These are phyloP conservation scores for Ceratobasidium sp. DNA, from an alignment of 1,284 basidiomycete species.

Conservation along the genomic window DNA sequence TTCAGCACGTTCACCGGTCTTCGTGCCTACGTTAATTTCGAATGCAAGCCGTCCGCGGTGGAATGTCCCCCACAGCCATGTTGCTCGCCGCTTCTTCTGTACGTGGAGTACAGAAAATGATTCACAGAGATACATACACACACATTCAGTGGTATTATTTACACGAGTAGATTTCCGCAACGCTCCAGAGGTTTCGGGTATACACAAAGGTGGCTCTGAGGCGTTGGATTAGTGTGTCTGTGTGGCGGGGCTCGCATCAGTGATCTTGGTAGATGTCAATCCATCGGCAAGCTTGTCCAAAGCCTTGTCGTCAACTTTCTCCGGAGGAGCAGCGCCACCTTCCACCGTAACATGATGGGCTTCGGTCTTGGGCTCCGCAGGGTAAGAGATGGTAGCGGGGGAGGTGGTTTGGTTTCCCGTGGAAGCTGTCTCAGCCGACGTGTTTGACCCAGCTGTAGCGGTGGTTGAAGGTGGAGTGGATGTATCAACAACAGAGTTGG, in stretches of 20 bases:
- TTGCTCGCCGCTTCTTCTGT: background rate
- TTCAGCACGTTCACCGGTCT: no score
- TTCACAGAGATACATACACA: no score
- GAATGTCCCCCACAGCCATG: background rate
- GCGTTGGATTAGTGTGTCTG: background rate
- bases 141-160: background rate
- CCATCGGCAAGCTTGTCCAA: slow-evolving; percentile 26
- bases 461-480: slow-evolving; percentile 5
- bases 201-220: background rate
- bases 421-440: background rate
- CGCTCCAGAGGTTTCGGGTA: background rate
- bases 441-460: background rate
- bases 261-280: slow-evolving; percentile 17
- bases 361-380: slow-evolving; percentile 29
- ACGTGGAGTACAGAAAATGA: background rate
- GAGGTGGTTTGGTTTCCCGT: background rate
- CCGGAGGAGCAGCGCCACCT: slow-evolving; percentile 17
- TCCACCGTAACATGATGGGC: slow-evolving; percentile 29
- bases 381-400: slow-evolving; percentile 28
- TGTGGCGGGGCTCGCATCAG: slow-evolving; percentile 17
- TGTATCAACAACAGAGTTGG: slow-evolving; percentile 12
- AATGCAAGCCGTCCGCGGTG: background rate
- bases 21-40: no score
- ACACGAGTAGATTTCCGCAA: background rate
- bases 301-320: slow-evolving; percentile 28